Conservation (phyloP, 2,329 filamentous ascomycete genomes). For the Beauveria caledonica region DNA sequence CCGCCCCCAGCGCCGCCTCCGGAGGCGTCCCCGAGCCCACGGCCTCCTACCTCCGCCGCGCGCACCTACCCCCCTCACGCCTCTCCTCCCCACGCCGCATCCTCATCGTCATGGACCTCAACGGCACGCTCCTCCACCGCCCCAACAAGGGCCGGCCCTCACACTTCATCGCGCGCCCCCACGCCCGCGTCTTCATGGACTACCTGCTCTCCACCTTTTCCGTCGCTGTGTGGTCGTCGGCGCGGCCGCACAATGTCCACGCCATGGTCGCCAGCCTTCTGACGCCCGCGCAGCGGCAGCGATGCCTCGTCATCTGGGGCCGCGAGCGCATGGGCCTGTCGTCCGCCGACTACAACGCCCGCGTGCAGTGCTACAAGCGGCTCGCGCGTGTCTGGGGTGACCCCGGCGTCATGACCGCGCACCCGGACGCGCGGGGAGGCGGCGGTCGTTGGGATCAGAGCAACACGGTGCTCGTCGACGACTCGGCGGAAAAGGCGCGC, state of each 20-base stretch:
- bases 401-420: slow-evolving; percentile 31
- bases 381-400: slow-evolving; percentile 64
- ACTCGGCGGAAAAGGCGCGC: slow-evolving; percentile 69
- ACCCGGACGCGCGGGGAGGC: slow-evolving; percentile 29
- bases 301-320: slow-evolving; percentile 66
- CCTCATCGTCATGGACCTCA: slow-evolving; percentile 83
- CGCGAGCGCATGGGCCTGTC: slow-evolving; percentile 68
- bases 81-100: slow-evolving; percentile 49
- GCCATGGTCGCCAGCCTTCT: slow-evolving; percentile 61
- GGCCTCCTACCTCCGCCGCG: slow-evolving; percentile 49
- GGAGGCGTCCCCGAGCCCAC: slow-evolving; percentile 56
- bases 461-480: slow-evolving; percentile 87
- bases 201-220: slow-evolving; percentile 68
- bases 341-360: slow-evolving; percentile 52
- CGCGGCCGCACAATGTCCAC: slow-evolving; percentile 62
- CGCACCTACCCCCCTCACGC: slow-evolving; percentile 34
- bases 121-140: slow-evolving; percentile 79
- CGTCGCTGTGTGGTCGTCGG: slow-evolving; percentile 89
- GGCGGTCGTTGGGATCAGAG: slow-evolving; percentile 61
- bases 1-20: slow-evolving; percentile 30
- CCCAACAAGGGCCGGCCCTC: slow-evolving; percentile 40
- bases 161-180: slow-evolving; percentile 57
- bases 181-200: slow-evolving; percentile 59
- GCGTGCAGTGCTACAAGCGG: slow-evolving; percentile 86
- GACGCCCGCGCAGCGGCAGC: slow-evolving; percentile 37